Percentiles rank a stretch among this genome's conserved stretches.
phyloP scores from a whole-genome alignment of 139 green algal genomes.

The Mesotaenium endlicherianum region DNA sequence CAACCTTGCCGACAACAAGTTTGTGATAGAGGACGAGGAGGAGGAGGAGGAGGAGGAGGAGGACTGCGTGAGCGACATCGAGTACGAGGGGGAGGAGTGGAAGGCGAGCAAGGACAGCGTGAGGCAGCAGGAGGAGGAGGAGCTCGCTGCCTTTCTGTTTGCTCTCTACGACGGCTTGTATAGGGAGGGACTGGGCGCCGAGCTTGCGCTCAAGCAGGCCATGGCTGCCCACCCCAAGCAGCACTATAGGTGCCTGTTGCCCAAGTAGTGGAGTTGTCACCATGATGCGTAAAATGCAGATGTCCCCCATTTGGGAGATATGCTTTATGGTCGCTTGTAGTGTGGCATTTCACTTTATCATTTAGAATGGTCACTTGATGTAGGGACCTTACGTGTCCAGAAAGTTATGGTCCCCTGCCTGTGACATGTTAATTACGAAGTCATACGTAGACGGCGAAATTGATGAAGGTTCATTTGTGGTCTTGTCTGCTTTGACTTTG shows the following conservation, averaged over 20 bases:
- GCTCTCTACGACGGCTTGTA: conserved; percentile 2
- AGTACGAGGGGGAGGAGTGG: background rate
- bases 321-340: no score
- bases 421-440: no score
- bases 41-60: background rate
- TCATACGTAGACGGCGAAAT: no score
- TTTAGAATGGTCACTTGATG: no score
- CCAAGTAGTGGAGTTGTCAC: background rate
- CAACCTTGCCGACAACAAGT: background rate
- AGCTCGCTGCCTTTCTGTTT: background rate
- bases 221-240: conserved; percentile 1
- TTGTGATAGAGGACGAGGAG: background rate
- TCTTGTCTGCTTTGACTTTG: no score
- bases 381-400: no score
- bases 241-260: background rate
- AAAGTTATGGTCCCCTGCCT: no score
- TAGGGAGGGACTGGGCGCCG: background rate
- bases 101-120: background rate
- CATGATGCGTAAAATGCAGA: no score
- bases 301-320: background rate
- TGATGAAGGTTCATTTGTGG: no score
- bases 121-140: background rate
- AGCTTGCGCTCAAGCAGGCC: background rate
- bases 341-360: no score
- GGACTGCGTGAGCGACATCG: background rate